Evolutionary conservation across 371 early-diverging fungal genomes (phyloP), one percentile per base, ranked within the genome.

Genomic region (Gilbertella persicaria): DNA sequence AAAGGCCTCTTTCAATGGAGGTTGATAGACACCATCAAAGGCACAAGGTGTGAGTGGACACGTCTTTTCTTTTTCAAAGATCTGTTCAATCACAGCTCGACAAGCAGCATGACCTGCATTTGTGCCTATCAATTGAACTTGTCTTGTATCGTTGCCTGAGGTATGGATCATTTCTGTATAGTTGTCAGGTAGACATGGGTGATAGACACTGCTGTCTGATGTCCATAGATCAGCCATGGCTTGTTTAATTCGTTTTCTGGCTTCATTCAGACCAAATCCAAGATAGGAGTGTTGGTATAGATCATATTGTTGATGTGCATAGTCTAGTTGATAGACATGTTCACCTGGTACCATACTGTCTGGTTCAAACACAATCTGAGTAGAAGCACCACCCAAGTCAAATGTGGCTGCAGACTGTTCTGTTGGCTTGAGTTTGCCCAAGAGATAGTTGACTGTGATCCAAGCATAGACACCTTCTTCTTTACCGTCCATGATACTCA

Each of bases 391-490:
- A 30, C 98, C 98, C 49, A 98, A 74, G 71, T 98, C 98, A 78
- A 98, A 87, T n/a, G 94, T 85, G 3, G 94, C 97, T 2, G 88
- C 95, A 2, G 95, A 94, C 4, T 80, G 60, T 10, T 70, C 56
- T 46, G 74, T 69, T 21, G 60, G 48, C 7, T 76, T 67, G 24
- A 89, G 53, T 17, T 75, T 79, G 2, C 72, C 71, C 23, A 95
- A 74, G n/a, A 98, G 75, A 60, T 91, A 97, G 66, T 98, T 98
- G 41, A 97, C 93, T 0, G 97, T 97, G 49, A 98, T 91, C 98
- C 98, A 98, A n/a, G 97, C 97, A 76, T 83, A 98, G 6, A 97
- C 90, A 36, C 95, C 98, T 82, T 98, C 99, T 66, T 97, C 94
- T 43, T 74, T 80, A 10, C 99, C 99, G 29, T 92, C 93, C 97